Conservation (phyloP, 2,329 filamentous ascomycete species). For the Gnomoniopsis sp. region DNA sequence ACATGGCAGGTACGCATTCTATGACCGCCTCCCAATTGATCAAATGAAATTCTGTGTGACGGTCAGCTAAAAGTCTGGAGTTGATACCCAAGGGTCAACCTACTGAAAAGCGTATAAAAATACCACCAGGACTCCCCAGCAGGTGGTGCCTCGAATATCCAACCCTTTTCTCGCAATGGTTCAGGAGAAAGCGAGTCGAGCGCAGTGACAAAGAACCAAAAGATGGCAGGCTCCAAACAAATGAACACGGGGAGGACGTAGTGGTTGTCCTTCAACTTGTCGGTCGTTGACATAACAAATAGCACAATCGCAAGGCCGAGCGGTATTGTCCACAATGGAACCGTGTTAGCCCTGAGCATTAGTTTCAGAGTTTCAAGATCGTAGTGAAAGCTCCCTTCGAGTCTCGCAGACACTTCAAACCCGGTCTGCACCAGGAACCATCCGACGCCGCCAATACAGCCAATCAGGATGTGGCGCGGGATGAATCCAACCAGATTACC, state of each 20-base stretch:
- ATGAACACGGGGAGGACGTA: constrained; percentile 80
- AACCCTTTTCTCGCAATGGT: constrained; percentile 68
- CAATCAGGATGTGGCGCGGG: constrained; percentile 90
- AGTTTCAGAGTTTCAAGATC: constrained; percentile 71
- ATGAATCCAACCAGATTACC: constrained; percentile 97
- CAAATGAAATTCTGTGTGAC: constrained; percentile 64
- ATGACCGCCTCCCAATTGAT: constrained; percentile 80
- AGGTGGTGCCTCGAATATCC: constrained; percentile 87
- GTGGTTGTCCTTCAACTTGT: constrained; percentile 77
- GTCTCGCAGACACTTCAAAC: constrained; percentile 85
- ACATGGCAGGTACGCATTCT: constrained; percentile 90
- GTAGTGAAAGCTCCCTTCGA: constrained; percentile 83
- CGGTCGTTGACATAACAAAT: constrained; percentile 41
- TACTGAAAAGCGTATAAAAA: constrained; percentile 93
- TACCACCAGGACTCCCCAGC: constrained; percentile 92
- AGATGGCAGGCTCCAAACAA: constrained; percentile 69
- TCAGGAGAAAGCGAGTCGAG: constrained; percentile 66
- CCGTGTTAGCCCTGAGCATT: constrained; percentile 69
- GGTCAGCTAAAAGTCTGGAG: constrained; percentile 20
- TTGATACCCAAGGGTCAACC: constrained; percentile 31
- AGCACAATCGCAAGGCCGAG: constrained; percentile 72
- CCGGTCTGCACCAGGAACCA: constrained; percentile 92
- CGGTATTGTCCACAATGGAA: constrained; percentile 81
- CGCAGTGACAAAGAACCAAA: constrained; percentile 73
- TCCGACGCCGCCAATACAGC: constrained; percentile 94